These are phyloP conservation scores for Exophiala phaeomuriformis DNA, from an alignment of 2,329 filamentous ascomycete genomes.

Conservation along the genomic window DNA sequence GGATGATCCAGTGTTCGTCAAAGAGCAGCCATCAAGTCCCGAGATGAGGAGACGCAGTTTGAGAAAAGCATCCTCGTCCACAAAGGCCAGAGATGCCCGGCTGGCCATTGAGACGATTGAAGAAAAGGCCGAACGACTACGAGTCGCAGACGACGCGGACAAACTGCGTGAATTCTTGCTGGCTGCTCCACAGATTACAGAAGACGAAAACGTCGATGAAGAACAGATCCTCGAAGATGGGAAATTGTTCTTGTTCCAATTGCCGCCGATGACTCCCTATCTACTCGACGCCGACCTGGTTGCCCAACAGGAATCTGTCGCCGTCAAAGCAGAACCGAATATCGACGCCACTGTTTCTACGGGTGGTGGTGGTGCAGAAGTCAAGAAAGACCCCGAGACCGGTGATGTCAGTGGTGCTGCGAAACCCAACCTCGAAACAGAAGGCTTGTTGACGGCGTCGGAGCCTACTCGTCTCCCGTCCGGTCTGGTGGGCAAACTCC, in stretches of 20 bases:
- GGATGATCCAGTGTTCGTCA: constrained; percentile 25
- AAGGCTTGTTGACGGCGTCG: constrained; percentile 35
- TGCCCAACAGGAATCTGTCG: constrained; percentile 5
- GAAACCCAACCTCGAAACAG: constrained; percentile 14
- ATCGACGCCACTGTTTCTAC: not conserved
- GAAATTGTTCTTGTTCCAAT: constrained; percentile 56
- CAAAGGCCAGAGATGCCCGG: constrained; percentile 12
- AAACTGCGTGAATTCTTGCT: constrained; percentile 17
- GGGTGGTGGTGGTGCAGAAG: not conserved
- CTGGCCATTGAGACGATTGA: constrained; percentile 23
- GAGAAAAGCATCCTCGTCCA: constrained; percentile 31
- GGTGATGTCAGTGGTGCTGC: constrained; percentile 9
- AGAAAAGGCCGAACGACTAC: constrained; percentile 27
- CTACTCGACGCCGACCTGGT: constrained; percentile 37
- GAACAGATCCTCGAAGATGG: constrained; percentile 38
- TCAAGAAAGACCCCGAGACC: constrained; percentile 5
- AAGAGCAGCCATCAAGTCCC: constrained; percentile 34
- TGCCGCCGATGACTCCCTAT: constrained; percentile 56
- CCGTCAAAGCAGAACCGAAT: constrained; percentile 32
- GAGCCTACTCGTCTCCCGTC: constrained; percentile 40
- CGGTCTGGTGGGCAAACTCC: constrained; percentile 54
- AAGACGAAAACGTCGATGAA: constrained; percentile 18
- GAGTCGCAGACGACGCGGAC: constrained; percentile 27
- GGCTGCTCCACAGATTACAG: constrained; percentile 1
- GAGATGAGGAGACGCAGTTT: constrained; percentile 37